Evolutionary conservation across 768 basidiomycete genomes (phyloP), one percentile per base, ranked within the genome.

Genomic region (Phylloporus scabripes): DNA sequence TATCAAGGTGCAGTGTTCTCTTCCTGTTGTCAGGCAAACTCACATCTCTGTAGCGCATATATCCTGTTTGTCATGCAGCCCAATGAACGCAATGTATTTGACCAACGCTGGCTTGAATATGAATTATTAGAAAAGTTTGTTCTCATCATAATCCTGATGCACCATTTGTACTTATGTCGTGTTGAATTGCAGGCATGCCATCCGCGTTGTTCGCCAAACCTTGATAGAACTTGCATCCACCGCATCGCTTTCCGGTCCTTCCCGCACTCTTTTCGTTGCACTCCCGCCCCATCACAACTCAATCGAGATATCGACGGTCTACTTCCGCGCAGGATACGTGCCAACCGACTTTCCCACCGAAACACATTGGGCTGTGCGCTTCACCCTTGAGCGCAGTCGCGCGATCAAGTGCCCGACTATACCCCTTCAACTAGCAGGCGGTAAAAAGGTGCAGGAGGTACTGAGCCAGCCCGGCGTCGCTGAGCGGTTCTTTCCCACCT

Each of bases 401-500:
- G 92, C 95, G 0, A 92, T 93, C 73, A 95, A 97, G 54, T 99
- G 95, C 61, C 95, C 95, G 0, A 81, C 82, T 1, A 81, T 97
- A 56, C 82, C 87, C 5, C 76, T 98, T 12, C 95, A 98, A 56
- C 81, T 97, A n/a, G 92, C 94, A 0, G 95, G 95, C 0, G 84
- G 86, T 3, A 99, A 99, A 75, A 96, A 96, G 62, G 82, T 99
- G 0, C 95, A 98, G 66, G 83, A 97, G 60, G 87, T 86, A 0
- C 75, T 99, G 14, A 79, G 85, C 7, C 77, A 81, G 23, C 80
- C 81, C 0, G 83, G 83, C 1, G 69, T 89, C 7, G 73, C 95
- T 18, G 90, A 91, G 57, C 70, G 72, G 12, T 94, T 93, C 70
- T 72, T 94, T 32, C 71, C 73, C 53, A 32, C 29, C 3, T 2